A percentile compares a stretch with the other conserved stretches of the same genome.
These are phyloP conservation scores for Sporobolomyces phaffii DNA, from an alignment of 768 basidiomycete species.

Conservation along the genomic window DNA sequence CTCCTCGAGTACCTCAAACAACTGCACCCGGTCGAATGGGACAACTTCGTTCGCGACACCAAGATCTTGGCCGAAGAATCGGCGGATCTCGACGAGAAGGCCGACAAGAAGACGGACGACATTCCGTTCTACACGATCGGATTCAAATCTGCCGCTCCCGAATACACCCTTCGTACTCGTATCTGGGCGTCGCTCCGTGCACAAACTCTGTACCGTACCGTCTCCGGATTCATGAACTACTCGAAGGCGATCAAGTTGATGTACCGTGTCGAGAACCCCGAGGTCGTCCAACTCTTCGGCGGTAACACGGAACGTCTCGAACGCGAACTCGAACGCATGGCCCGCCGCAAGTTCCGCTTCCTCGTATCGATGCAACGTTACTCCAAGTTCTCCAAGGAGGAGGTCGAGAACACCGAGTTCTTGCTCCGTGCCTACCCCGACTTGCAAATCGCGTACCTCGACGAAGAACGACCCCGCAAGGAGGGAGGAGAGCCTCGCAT, in stretches of 20 bases:
- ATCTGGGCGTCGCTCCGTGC: slow-evolving; percentile 99
- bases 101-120: slow-evolving; percentile 67
- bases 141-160: slow-evolving; percentile 96
- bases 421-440: slow-evolving; percentile 95
- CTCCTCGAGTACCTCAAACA: slow-evolving; percentile 97
- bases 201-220: slow-evolving; percentile 95
- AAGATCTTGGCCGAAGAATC: slow-evolving; percentile 98
- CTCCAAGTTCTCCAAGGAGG: slow-evolving; percentile 99
- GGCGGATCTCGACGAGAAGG: slow-evolving; percentile 60
- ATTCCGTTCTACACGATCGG: slow-evolving; percentile 97
- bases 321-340: slow-evolving; percentile 94
- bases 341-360: slow-evolving; percentile 97
- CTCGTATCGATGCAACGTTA: slow-evolving; percentile 99
- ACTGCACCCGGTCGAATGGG: slow-evolving; percentile 96
- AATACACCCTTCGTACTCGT: slow-evolving; percentile 94
- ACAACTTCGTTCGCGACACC: slow-evolving; percentile 99
- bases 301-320: slow-evolving; percentile 97
- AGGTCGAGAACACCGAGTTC: slow-evolving; percentile 98
- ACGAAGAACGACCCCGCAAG: slow-evolving; percentile 87
- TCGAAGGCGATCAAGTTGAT: slow-evolving; percentile 98
- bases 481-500: slow-evolving; percentile 92
- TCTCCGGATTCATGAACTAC: slow-evolving; percentile 99
- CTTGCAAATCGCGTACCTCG: slow-evolving; percentile 94
- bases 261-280: slow-evolving; percentile 99
- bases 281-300: slow-evolving; percentile 93